These are phyloP conservation scores for Speleostelium caveatum DNA, from an alignment of 78 protist species.

Conservation along the genomic window DNA sequence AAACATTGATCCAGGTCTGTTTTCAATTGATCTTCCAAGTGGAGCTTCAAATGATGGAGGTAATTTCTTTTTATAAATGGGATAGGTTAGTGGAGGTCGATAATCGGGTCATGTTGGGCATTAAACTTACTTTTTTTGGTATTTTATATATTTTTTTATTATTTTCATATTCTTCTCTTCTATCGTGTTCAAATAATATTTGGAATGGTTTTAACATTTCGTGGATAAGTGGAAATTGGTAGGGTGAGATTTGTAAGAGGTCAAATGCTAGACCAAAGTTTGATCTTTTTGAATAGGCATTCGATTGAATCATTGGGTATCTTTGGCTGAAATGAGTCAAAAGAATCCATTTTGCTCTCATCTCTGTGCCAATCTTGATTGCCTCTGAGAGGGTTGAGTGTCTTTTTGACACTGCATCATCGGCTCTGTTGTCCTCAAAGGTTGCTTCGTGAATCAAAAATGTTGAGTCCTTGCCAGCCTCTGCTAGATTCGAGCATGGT, in stretches of 20 bases:
- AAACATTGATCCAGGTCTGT: too few relatives aligned
- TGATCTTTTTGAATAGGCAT: too few relatives aligned
- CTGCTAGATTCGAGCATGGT: constrained; percentile 81
- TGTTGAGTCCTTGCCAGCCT: constrained; percentile 64
- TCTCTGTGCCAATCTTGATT: constrained; percentile 66
- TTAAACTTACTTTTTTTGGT: too few relatives aligned
- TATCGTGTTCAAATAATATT: too few relatives aligned
- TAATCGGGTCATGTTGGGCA: too few relatives aligned
- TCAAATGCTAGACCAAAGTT: constrained; percentile 12
- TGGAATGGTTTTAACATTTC: not conserved
- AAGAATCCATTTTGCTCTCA: constrained; percentile 83
- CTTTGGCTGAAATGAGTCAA: constrained; percentile 97
- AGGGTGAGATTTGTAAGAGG: constrained; percentile 45
- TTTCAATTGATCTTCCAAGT: too few relatives aligned
- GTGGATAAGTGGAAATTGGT: constrained; percentile 24
- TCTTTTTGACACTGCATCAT: constrained; percentile 78
- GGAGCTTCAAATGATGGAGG: too few relatives aligned
- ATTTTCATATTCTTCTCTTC: too few relatives aligned
- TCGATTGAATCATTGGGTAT: constrained; percentile 86
- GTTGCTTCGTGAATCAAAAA: constrained; percentile 97
- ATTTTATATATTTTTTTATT: too few relatives aligned
- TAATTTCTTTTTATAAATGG: too few relatives aligned
- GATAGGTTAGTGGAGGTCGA: too few relatives aligned
- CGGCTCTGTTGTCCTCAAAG: constrained; percentile 89
- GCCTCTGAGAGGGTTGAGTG: constrained; percentile 91